Evolutionary conservation across 768 basidiomycete species (phyloP).

Genomic region (Hygrophorus russula): DNA sequence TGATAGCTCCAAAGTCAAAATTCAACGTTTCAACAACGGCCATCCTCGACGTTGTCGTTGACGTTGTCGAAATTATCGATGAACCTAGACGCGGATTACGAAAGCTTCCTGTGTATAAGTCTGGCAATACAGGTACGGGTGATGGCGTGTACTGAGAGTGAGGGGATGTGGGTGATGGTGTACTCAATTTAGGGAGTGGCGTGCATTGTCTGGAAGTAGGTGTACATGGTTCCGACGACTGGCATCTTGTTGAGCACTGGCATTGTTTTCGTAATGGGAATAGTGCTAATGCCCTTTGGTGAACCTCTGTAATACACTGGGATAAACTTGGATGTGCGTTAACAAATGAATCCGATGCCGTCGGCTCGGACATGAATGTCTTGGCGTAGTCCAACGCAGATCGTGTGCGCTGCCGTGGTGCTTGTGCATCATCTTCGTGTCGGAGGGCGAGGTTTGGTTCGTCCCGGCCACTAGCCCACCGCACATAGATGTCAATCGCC

Average conservation of each 20-base stretch:
- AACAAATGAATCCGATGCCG: constrained; percentile 25
- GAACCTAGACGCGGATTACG: constrained; percentile 20
- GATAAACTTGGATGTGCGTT: constrained; percentile 29
- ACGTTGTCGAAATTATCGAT: constrained; percentile 3
- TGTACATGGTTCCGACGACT: constrained; percentile 18
- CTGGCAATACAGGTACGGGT: constrained; percentile 28
- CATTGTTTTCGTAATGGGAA: constrained; percentile 35
- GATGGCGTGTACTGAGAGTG: constrained; percentile 13
- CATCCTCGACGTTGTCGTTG: constrained; percentile 24
- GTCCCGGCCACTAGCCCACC: constrained; percentile 35
- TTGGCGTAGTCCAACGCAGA: constrained; percentile 8
- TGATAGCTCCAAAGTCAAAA: constrained; percentile 37
- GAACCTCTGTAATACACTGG: constrained; percentile 37
- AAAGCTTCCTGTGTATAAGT: constrained; percentile 21
- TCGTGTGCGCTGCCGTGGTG: background rate
- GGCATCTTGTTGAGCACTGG: constrained; percentile 21
- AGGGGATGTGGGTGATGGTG: constrained; percentile 27
- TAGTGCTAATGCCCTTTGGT: constrained; percentile 29
- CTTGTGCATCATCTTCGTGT: constrained; percentile 20
- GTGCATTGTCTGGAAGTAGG: no score
- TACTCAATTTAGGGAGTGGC: no score
- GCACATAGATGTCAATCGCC: constrained; percentile 36
- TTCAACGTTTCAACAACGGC: constrained; percentile 33
- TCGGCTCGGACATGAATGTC: constrained; percentile 12
- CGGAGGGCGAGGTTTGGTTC: constrained; percentile 30